Conservation (phyloP, 192 early-diverging fungal genomes). For the Coemansia pectinata region DNA sequence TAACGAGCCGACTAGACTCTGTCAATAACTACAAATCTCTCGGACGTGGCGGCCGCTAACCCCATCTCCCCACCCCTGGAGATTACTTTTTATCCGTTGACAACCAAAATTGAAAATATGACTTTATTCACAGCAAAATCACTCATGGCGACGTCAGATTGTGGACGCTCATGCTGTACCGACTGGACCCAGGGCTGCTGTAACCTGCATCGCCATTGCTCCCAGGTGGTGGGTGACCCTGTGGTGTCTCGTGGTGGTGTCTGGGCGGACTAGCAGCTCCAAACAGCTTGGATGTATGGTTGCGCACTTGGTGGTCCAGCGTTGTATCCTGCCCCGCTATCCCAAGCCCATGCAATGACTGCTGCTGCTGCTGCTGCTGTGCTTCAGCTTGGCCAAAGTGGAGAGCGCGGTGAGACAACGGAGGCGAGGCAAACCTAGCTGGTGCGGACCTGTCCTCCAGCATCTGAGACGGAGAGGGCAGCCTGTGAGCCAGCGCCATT, state of each 20-base stretch:
- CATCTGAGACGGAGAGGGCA: constrained; percentile 10
- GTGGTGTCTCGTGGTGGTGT: constrained; percentile 1
- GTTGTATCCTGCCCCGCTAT: background rate
- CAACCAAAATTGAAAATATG: constrained; percentile 1
- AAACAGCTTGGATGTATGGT: constrained; percentile 5
- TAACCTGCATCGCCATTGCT: constrained; percentile 12
- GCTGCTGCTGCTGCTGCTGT: constrained; percentile 1
- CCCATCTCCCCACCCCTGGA: background rate
- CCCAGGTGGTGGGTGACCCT: constrained; percentile 8
- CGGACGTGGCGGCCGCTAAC: constrained; percentile 11
- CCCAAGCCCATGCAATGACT: background rate
- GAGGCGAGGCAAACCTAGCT: background rate
- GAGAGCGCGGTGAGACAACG: constrained; percentile 1
- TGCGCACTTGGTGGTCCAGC: constrained; percentile 25
- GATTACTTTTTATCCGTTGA: background rate
- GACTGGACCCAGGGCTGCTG: constrained; percentile 17
- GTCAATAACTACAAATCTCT: constrained; percentile 25
- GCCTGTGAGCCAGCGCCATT: background rate
- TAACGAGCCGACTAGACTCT: constrained; percentile 34
- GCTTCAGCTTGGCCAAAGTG: background rate
- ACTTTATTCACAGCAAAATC: background rate
- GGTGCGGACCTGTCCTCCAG: background rate
- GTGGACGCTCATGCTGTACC: constrained; percentile 52
- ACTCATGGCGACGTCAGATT: constrained; percentile 43
- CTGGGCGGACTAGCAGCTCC: background rate